A percentile compares a stretch with the other conserved stretches of the same genome.
These are phyloP conservation scores for Alternaria burnsii DNA, from an alignment of 2,329 filamentous ascomycete genomes.

Conservation along the genomic window DNA sequence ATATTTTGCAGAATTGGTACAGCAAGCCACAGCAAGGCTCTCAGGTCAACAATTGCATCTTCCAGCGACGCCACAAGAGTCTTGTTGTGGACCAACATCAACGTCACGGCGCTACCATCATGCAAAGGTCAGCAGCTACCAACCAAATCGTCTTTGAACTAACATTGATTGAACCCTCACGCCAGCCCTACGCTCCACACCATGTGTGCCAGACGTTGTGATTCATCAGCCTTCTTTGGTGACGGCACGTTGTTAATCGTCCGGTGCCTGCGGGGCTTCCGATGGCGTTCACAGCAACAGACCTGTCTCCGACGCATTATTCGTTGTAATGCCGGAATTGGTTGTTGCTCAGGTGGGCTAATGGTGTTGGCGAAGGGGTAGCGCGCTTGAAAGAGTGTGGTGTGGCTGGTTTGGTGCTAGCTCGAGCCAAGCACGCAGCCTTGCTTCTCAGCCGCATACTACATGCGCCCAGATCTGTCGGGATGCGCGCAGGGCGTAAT, in stretches of 20 bases:
- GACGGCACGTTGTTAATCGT: neutral
- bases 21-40: neutral
- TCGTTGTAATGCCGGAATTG: neutral
- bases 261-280: neutral
- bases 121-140: neutral
- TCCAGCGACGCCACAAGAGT: neutral
- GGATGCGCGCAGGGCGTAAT: neutral
- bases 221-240: neutral
- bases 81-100: neutral
- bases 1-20: neutral
- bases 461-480: neutral
- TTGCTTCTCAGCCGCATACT: constrained; percentile 1
- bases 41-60: neutral
- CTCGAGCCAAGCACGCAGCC: neutral
- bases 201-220: neutral
- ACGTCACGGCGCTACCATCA: neutral
- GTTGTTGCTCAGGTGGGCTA: neutral
- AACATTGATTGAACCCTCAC: neutral
- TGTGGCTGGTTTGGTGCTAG: neutral
- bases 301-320: neutral
- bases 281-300: neutral
- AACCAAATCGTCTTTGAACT: neutral
- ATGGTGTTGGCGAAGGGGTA: neutral
- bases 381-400: neutral
- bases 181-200: neutral